These are phyloP conservation scores for sorghum (Sorghum bicolor) DNA, from an alignment of 176 grass and related monocot genomes.

Conservation along the genomic window DNA sequence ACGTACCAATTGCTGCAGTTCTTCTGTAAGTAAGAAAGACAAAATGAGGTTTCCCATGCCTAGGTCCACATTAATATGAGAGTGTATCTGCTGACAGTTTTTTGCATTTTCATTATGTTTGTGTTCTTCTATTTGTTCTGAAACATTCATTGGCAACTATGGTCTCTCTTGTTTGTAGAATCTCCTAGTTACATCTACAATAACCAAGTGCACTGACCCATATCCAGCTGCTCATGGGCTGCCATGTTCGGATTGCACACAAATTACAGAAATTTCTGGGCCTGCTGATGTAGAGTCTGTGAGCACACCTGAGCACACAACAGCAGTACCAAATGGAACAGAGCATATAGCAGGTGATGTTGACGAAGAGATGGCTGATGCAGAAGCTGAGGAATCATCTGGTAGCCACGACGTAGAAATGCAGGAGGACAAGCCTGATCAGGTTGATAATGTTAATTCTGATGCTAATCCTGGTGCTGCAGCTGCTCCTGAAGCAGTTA, in stretches of 20 bases:
- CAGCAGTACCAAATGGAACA: slow-evolving; percentile 53
- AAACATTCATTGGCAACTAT: slow-evolving; percentile 11
- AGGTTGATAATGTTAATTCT: slow-evolving; percentile 11
- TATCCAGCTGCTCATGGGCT: slow-evolving; percentile 51
- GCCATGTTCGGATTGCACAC: slow-evolving; percentile 30
- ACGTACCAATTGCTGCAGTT: not conserved
- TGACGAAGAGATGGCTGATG: slow-evolving; percentile 90
- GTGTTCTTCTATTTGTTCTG: not conserved
- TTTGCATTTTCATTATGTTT: not conserved
- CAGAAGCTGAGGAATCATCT: slow-evolving; percentile 40
- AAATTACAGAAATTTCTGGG: slow-evolving; percentile 32
- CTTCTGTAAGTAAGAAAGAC: not conserved
- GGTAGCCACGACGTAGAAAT: slow-evolving; percentile 50
- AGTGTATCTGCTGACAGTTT: not conserved
- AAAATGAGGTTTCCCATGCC: not conserved
- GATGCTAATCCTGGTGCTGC: slow-evolving; percentile 14
- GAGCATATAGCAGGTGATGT: slow-evolving; percentile 39
- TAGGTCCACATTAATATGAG: not conserved
- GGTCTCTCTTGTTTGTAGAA: slow-evolving; percentile 54
- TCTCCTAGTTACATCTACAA: slow-evolving; percentile 84
- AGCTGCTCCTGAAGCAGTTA: slow-evolving; percentile 21
- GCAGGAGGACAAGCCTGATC: slow-evolving; percentile 59
- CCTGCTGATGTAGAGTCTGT: slow-evolving; percentile 30
- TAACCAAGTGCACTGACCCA: slow-evolving; percentile 66
- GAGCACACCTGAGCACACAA: slow-evolving; percentile 24